Evolutionary conservation across 2,329 filamentous ascomycete species (phyloP).

Genomic region (Exophiala xenobiotica): DNA sequence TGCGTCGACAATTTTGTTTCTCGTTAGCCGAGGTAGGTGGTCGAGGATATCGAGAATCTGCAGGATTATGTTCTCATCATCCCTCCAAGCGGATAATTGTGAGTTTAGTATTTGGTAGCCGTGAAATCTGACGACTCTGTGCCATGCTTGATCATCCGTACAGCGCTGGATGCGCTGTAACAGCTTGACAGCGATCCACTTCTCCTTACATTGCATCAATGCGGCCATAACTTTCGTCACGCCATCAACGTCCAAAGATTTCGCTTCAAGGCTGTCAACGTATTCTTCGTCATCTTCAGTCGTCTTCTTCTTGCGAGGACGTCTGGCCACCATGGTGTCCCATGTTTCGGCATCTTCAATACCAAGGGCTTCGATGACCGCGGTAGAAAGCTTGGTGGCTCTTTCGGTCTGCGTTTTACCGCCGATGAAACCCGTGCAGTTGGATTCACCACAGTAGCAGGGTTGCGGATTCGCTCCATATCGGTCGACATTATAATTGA

Average conservation of each 20-base stretch:
- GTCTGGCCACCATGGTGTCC: slow-evolving; percentile 79
- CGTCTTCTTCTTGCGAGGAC: slow-evolving; percentile 93
- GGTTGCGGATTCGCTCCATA: slow-evolving; percentile 96
- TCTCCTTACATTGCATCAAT: slow-evolving; percentile 97
- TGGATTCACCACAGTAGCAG: slow-evolving; percentile 92
- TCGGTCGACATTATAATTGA: slow-evolving; percentile 99
- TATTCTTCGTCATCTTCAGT: slow-evolving; percentile 90
- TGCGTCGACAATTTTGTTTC: slow-evolving; percentile 95
- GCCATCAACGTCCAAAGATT: slow-evolving; percentile 74
- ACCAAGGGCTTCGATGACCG: slow-evolving; percentile 90
- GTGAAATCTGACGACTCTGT: slow-evolving; percentile 91
- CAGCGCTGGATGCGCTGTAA: slow-evolving; percentile 83
- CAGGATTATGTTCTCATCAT: slow-evolving; percentile 85
- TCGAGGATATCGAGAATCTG: slow-evolving; percentile 89
- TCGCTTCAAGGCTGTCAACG: slow-evolving; percentile 81
- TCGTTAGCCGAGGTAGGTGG: slow-evolving; percentile 82
- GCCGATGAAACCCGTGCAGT: slow-evolving; percentile 94
- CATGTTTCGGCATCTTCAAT: slow-evolving; percentile 91
- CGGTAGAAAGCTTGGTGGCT: slow-evolving; percentile 83
- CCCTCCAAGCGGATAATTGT: slow-evolving; percentile 77
- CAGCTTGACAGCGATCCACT: slow-evolving; percentile 97
- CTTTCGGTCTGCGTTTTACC: slow-evolving; percentile 97
- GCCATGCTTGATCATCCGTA: slow-evolving; percentile 81
- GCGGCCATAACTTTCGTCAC: slow-evolving; percentile 95
- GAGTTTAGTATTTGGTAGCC: slow-evolving; percentile 94